Evolutionary conservation across 1,284 basidiomycete genomes (phyloP), one percentile per base, ranked within the genome.

Genomic region (Cryptococcus sp.): DNA sequence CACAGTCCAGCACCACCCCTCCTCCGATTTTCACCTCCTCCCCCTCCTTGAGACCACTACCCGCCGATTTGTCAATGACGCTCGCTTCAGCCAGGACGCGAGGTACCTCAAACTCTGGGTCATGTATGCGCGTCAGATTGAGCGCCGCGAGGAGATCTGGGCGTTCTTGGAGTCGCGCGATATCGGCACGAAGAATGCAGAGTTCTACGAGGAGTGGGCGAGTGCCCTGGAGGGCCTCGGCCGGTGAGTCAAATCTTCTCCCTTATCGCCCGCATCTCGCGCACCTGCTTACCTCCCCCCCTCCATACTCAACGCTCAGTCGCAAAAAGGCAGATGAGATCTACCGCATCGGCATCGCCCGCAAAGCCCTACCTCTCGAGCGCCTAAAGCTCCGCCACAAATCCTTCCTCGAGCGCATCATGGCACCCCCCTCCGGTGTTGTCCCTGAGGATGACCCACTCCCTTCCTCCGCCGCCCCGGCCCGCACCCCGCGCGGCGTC

Each of bases 31-130:
- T 4, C 83, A 85, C 54, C 77, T 91, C 4, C 79, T 93, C 0
- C 88, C 89, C 33, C 79, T 84, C 0, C 80, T 94, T 13, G 88
- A 92, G 64, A 83, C 86, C 61, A 84, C 85, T 0, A 89, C 88
- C 0, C 79, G 87, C 21, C 82, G 84, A 51, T 95, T 97, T 73
- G 84, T 87, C 58, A 82, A 84, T 24, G 90, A 94, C 67, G 79
- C 82, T 36, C 79, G 85, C 28, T 98, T 95, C 78, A 85, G 85
- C 67, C 85, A 87, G 61, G 94, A 98, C 78, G 77, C 89, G 53
- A 83, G 94, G 40, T 96, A 97, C 75, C 82, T 97, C 48, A 89
- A 88, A 73, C 77, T 95, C 35, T 96, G 93, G 93, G 83, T 86
- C 16, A 79, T 87, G 58, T 92, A 92, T 71, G 85, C 89, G 1